A percentile compares a stretch with the other conserved stretches of the same genome.
Evolutionary conservation across 768 basidiomycete species (phyloP).

Genomic region (Mycena belliarum): DNA sequence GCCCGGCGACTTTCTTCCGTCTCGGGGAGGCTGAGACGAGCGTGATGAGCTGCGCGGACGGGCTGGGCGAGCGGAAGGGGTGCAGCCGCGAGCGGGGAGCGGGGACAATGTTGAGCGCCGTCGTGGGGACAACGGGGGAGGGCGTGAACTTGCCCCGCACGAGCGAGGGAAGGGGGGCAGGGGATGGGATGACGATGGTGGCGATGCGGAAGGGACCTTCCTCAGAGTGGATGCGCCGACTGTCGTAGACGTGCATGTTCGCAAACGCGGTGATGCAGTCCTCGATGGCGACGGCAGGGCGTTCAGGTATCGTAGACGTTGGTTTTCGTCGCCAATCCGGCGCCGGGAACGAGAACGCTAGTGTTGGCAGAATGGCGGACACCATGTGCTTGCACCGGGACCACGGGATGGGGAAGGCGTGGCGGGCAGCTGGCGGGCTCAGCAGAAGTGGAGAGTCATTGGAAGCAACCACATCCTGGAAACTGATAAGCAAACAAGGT

Average conservation of each 20-base stretch:
- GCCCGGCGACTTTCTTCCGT: constrained; percentile 10
- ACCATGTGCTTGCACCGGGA: background rate
- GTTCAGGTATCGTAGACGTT: background rate
- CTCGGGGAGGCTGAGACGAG: background rate
- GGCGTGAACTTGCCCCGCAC: constrained; percentile 1
- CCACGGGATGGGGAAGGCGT: constrained; percentile 25
- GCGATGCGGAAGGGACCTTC: constrained; percentile 10
- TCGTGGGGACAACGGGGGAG: constrained; percentile 1
- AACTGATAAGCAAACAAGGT: background rate
- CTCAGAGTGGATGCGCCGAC: background rate
- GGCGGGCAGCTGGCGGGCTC: constrained; percentile 17
- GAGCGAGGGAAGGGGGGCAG: constrained; percentile 3
- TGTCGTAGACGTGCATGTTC: constrained; percentile 5
- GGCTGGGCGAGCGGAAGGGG: constrained; percentile 24
- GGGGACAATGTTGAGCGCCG: constrained; percentile 12
- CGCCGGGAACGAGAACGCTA: constrained; percentile 27
- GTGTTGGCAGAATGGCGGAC: background rate
- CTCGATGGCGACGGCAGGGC: constrained; percentile 14
- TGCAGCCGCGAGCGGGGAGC: constrained; percentile 16
- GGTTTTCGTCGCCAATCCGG: constrained; percentile 36
- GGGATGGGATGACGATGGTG: background rate
- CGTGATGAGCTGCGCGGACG: constrained; percentile 3
- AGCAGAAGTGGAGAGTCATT: too few species aligned
- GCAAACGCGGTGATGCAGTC: constrained; percentile 23
- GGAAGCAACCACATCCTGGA: constrained; percentile 8